Evolutionary conservation across 225 moss, liverwort and hornwort species (phyloP).

Genomic region (Physcomitrellopsis africana): DNA sequence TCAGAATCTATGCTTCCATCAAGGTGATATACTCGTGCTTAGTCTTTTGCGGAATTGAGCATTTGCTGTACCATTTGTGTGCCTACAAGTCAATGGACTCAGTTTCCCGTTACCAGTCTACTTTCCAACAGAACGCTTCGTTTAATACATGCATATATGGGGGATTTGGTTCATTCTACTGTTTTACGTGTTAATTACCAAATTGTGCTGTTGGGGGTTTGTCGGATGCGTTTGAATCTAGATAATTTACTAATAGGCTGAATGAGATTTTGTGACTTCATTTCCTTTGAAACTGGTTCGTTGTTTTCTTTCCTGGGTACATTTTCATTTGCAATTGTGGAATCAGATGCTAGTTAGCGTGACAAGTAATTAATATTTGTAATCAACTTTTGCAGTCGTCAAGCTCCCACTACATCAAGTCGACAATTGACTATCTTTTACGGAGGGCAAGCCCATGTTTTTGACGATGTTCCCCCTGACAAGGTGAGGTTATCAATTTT

Average conservation of each 20-base stretch:
- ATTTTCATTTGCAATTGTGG: background rate
- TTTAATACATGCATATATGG: background rate
- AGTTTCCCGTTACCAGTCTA: background rate
- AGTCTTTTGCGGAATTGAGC: background rate
- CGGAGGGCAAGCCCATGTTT: conserved; percentile 96
- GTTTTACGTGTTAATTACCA: no score
- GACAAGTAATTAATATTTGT: conserved; percentile 1
- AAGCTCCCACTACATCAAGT: conserved; percentile 74
- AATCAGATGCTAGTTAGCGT: background rate
- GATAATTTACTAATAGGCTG: background rate
- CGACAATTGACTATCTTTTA: conserved; percentile 97
- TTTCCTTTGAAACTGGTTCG: background rate
- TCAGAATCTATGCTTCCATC: conserved; percentile 71
- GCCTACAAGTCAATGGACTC: background rate
- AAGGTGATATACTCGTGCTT: conserved; percentile 41
- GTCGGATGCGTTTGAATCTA: background rate
- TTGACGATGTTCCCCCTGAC: conserved; percentile 92
- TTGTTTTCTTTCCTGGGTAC: background rate
- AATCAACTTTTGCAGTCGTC: conserved; percentile 58
- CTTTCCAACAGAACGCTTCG: background rate
- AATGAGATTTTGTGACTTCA: background rate
- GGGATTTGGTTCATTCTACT: no score
- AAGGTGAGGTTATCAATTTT: conserved; percentile 59
- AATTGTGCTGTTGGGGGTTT: no score
- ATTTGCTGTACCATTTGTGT: background rate